These are phyloP conservation scores for Ulmus americana DNA, from an alignment of 331 rosid genomes.

Conservation along the genomic window DNA sequence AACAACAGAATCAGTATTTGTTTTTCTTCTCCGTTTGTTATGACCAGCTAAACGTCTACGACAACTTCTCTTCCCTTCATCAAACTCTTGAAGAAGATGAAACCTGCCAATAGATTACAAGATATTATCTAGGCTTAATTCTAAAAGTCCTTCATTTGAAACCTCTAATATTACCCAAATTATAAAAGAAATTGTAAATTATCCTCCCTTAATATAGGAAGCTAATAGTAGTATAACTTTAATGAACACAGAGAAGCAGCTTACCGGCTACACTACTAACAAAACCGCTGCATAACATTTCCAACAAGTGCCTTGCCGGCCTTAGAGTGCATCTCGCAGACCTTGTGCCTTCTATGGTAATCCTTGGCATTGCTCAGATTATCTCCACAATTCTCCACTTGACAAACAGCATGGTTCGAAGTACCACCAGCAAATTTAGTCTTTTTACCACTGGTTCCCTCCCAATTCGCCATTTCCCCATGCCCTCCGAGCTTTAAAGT, in stretches of 20 bases:
- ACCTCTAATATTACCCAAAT: too few species aligned
- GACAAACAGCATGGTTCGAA: constrained; percentile 62
- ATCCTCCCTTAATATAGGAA: too few species aligned
- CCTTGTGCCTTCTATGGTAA: constrained; percentile 86
- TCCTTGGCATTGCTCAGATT: constrained; percentile 70
- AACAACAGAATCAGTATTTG: constrained; percentile 39
- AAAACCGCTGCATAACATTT: constrained; percentile 70
- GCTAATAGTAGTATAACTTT: too few species aligned
- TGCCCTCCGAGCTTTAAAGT: constrained; percentile 61
- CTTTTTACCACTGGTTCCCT: constrained; percentile 48
- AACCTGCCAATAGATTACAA: constrained; percentile 47
- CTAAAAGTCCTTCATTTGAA: too few species aligned
- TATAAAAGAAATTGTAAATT: too few species aligned
- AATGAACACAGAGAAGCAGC: background rate
- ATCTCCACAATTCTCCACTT: constrained; percentile 71
- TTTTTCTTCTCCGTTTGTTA: constrained; percentile 72
- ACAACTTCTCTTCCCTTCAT: constrained; percentile 89
- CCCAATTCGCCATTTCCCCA: constrained; percentile 51
- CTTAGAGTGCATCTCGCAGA: constrained; percentile 79
- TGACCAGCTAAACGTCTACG: constrained; percentile 91
- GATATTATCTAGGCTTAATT: too few species aligned
- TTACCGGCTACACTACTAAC: constrained; percentile 94
- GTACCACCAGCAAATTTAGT: constrained; percentile 45
- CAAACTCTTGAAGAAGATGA: constrained; percentile 76
- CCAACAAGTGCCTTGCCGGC: constrained; percentile 66